These are phyloP conservation scores for Microdochium trichocladiopsis DNA, from an alignment of 2,329 filamentous ascomycete species.

Conservation along the genomic window DNA sequence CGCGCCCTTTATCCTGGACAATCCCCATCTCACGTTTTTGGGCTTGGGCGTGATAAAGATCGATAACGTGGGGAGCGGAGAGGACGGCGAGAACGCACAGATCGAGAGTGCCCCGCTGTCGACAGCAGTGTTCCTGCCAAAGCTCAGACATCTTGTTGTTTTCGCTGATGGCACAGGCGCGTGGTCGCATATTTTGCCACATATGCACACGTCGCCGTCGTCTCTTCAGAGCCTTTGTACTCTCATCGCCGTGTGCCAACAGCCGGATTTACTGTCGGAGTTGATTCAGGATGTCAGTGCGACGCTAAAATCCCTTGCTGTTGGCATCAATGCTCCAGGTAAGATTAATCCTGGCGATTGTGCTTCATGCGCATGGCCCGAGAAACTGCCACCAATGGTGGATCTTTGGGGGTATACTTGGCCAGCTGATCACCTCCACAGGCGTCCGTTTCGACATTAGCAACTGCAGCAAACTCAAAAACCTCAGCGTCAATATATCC, in stretches of 20 bases:
- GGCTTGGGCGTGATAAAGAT: neutral
- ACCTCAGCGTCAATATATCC: too few relatives aligned
- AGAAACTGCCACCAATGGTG: neutral
- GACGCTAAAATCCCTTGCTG: too few relatives aligned
- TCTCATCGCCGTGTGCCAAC: too few relatives aligned
- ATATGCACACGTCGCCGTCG: neutral
- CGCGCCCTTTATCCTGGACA: neutral
- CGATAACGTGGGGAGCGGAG: neutral
- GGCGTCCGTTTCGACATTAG: neutral
- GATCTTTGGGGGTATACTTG: neutral
- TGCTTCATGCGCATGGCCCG: neutral
- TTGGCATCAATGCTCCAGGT: too few relatives aligned
- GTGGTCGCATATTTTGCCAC: neutral
- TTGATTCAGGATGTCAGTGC: too few relatives aligned
- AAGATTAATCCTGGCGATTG: neutral
- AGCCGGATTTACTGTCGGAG: too few relatives aligned
- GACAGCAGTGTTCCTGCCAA: neutral
- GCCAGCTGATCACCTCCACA: neutral
- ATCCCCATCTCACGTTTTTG: neutral
- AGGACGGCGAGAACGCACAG: neutral
- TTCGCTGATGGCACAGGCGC: neutral
- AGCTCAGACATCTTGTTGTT: neutral
- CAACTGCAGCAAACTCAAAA: neutral
- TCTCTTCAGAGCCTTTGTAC: too few relatives aligned
- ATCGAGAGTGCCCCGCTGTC: neutral